Evolutionary conservation across 768 basidiomycete species (phyloP), one percentile per base, ranked within the genome.

Genomic region (Suillus discolor): DNA sequence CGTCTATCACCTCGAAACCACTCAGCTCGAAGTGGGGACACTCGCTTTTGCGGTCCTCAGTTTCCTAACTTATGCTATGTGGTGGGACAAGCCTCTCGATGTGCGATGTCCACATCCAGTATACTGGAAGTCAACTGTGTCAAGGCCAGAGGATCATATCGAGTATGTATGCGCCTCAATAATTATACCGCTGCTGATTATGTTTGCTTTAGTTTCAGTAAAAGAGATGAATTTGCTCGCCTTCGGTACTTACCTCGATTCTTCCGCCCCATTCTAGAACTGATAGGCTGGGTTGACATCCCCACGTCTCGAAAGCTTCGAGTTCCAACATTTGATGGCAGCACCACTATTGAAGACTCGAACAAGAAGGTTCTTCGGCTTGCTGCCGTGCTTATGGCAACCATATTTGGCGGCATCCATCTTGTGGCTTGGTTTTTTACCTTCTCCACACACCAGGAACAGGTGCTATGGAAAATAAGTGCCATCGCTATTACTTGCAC

Each of bases 71-170:
- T 81, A 79, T 65, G 39, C 62, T 1, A 60, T 78, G 1, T 81
- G 81, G 81, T 81, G 77, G 79, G 41, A 74, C 34, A 83, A 83
- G 67, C 81, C 80, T 3, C 71, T 76, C 12, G 74, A 77, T 62
- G 75, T 81, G 0, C 67, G 65, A 13, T 67, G 65, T 16, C 73
- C 69, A 7, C 34, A 59, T 36, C 36, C 53, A n/a, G 45, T 47
- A 11, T n/a, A n/a, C 45, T 47, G 45, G 45, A 47, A n/a, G 11
- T 47, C 45, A 11, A n/a, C 54, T 11, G 12, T 3, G 31, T 55
- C 31, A 20, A 36, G 6, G 20, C 34, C 11, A 13, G 54, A 34
- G 11, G 9, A n/a, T 12, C 12, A 36, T 11, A 12, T 36, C 3
- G 9, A 55, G 54, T n/a, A 55, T 36, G 54, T 55, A 18, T 36